These are phyloP conservation scores for Ceratopteris richardii DNA, from an alignment of 75 land plant genomes.

Conservation along the genomic window DNA sequence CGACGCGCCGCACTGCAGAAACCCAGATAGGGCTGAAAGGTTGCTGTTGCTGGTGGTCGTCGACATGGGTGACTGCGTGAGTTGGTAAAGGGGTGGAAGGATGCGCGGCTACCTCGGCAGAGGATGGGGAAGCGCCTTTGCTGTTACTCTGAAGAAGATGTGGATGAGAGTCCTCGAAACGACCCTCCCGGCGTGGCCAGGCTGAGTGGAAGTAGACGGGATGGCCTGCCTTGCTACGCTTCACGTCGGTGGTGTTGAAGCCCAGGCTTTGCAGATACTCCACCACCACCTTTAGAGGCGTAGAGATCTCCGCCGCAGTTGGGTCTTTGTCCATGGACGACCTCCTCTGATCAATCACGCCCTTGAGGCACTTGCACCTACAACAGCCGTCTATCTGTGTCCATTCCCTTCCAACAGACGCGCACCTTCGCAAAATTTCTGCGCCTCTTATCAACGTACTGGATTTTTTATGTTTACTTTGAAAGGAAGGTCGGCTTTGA, in stretches of 20 bases:
- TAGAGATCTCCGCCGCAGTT: no score
- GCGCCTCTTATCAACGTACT: background rate
- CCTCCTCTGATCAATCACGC: no score
- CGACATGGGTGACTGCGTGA: no score
- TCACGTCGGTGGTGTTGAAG: background rate
- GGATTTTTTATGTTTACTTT: background rate
- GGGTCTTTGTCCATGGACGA: no score
- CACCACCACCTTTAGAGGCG: background rate
- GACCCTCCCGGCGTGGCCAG: background rate
- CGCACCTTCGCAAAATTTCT: background rate
- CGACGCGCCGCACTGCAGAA: conserved; percentile 5
- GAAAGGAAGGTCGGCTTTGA: no score
- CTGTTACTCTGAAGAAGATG: no score
- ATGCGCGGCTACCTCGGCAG: no score
- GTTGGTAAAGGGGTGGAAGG: no score
- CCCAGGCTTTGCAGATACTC: background rate
- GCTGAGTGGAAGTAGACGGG: background rate
- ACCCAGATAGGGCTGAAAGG: conserved; percentile 2
- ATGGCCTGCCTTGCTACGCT: background rate
- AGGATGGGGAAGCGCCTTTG: no score
- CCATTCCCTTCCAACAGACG: background rate
- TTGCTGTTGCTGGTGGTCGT: background rate
- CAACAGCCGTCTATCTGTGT: no score
- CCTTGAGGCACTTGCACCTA: no score
- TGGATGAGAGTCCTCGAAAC: background rate